phyloP scores from a whole-genome alignment of 441 rosid species.

The Populus hybrid region DNA sequence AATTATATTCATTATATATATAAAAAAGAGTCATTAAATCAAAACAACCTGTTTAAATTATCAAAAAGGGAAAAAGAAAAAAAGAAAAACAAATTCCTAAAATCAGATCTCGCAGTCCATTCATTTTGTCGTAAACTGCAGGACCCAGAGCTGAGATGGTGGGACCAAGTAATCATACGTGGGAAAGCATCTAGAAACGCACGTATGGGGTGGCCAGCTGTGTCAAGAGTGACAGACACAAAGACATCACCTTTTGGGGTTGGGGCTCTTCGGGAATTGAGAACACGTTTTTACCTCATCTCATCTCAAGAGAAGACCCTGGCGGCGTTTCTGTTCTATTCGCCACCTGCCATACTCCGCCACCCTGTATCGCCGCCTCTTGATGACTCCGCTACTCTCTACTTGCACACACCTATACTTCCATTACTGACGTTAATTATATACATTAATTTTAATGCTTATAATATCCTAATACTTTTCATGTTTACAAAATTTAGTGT shows the following conservation, averaged over 20 bases:
- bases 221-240: conserved; percentile 1
- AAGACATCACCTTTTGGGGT: background rate
- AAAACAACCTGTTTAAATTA: no score
- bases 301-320: background rate
- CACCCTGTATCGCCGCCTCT: no score
- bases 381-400: background rate
- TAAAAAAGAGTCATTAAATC: no score
- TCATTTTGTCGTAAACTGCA: background rate
- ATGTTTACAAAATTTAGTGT: no score
- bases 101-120: no score
- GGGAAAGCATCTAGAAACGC: conserved; percentile 24
- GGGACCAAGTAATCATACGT: background rate
- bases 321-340: conserved; percentile 19
- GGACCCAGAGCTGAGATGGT: background rate
- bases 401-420: background rate
- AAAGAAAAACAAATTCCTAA: no score
- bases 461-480: no score
- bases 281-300: background rate
- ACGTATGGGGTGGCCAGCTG: conserved; percentile 32
- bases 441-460: no score
- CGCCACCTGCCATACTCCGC: conserved; percentile 1
- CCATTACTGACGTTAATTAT: no score
- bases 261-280: background rate
- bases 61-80: no score
- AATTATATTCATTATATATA: no score